Evolutionary conservation across 305 asterid species (phyloP).

Genomic region (Salvia sclarea): DNA sequence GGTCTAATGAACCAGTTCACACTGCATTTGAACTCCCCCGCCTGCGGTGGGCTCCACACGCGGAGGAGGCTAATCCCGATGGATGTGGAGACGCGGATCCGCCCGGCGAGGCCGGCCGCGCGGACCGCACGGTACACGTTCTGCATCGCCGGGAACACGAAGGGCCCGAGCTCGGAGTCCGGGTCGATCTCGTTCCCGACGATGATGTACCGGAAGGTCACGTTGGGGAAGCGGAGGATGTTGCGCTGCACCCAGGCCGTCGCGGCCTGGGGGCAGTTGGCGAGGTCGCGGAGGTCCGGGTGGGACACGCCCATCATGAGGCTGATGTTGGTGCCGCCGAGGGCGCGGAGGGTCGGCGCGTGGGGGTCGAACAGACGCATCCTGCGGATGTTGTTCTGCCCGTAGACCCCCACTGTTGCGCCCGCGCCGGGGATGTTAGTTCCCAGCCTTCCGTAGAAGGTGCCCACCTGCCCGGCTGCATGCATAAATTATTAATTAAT

Average conservation of each 20-base stretch:
- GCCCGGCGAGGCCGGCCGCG: not conserved
- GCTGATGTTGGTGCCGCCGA: slow-evolving; percentile 46
- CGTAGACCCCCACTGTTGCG: not conserved
- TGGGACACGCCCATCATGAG: slow-evolving; percentile 51
- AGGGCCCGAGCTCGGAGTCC: not conserved
- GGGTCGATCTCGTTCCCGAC: slow-evolving; percentile 55
- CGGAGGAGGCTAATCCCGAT: not conserved
- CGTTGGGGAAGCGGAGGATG: slow-evolving; percentile 37
- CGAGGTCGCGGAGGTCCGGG: slow-evolving; percentile 39
- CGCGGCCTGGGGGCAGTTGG: slow-evolving; percentile 42
- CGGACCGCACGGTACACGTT: not conserved
- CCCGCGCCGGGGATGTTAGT: not conserved
- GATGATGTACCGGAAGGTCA: slow-evolving; percentile 45
- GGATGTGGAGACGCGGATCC: not conserved
- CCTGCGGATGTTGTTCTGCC: slow-evolving; percentile 28
- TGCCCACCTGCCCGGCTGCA: slow-evolving; percentile 37
- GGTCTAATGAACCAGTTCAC: slow-evolving; percentile 3
- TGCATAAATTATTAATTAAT: too few relatives aligned
- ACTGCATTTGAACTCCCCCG: not conserved
- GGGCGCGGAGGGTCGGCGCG: not conserved
- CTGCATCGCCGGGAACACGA: not conserved
- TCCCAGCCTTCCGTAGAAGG: not conserved
- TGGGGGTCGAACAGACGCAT: slow-evolving; percentile 36
- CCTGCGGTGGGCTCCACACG: not conserved
- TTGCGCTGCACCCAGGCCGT: slow-evolving; percentile 49